Evolutionary conservation across 495 filamentous ascomycete species (phyloP).

Genomic region (Neurospora sp.): DNA sequence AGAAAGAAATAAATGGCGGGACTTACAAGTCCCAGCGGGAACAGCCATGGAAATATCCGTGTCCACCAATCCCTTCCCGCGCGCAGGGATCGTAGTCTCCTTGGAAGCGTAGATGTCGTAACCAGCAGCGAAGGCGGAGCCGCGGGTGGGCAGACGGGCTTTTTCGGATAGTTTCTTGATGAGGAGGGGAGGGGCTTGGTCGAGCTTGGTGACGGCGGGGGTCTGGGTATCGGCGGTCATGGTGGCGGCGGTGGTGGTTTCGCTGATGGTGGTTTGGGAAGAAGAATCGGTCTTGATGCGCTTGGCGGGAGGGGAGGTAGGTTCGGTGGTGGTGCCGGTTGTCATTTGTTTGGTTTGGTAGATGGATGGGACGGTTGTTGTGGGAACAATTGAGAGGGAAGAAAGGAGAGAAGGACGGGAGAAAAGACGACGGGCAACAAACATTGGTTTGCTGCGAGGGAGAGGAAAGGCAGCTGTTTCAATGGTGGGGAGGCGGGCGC

Average conservation of each 20-base stretch:
- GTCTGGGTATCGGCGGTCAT: slow-evolving; percentile 2
- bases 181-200: slow-evolving; percentile 48
- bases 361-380: background rate
- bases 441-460: background rate
- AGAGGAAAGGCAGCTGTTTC: background rate
- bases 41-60: slow-evolving; percentile 86
- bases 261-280: slow-evolving; percentile 4
- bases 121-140: slow-evolving; percentile 80
- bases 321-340: slow-evolving; percentile 33
- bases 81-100: slow-evolving; percentile 62
- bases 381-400: background rate
- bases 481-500: background rate
- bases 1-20: no score
- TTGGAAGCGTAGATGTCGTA: slow-evolving; percentile 79
- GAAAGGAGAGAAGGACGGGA: background rate
- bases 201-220: slow-evolving; percentile 22
- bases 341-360: slow-evolving; percentile 39
- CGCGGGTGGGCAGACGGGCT: slow-evolving; percentile 71
- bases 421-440: background rate
- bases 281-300: slow-evolving; percentile 32
- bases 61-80: slow-evolving; percentile 78
- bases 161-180: slow-evolving; percentile 76
- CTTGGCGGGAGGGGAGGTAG: slow-evolving; percentile 38
- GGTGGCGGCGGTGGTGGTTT: slow-evolving; percentile 6
- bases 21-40: slow-evolving; percentile 81